A percentile compares a stretch with the other conserved stretches of the same genome.
phyloP scores from a whole-genome alignment of 257 asterid species.

The Salvia splendens region DNA sequence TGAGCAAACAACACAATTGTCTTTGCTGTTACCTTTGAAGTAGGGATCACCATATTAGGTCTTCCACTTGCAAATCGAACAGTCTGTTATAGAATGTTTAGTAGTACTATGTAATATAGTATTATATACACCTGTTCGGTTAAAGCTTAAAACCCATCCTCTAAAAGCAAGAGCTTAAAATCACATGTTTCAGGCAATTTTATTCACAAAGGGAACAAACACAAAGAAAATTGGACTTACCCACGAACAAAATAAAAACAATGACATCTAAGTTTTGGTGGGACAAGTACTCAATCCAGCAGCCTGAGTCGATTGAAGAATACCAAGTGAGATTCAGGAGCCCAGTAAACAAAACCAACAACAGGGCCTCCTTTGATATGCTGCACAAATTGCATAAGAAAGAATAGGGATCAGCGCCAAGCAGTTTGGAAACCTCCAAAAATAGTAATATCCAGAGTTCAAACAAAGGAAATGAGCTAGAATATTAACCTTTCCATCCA shows the following conservation, averaged over 20 bases:
- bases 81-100: not conserved
- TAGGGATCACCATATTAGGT: too few relatives aligned
- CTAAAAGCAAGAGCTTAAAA: too few relatives aligned
- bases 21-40: too few relatives aligned
- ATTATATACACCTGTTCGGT: too few relatives aligned
- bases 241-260: constrained; percentile 33
- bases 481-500: constrained; percentile 86
- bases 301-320: constrained; percentile 87
- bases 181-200: constrained; percentile 4
- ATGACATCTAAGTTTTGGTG: constrained; percentile 33
- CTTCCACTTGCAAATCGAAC: too few relatives aligned
- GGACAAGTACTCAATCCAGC: constrained; percentile 50
- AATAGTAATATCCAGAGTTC: constrained; percentile 4
- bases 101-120: too few relatives aligned
- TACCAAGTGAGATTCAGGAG: constrained; percentile 84
- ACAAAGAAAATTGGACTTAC: constrained; percentile 34
- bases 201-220: constrained; percentile 20
- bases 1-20: too few relatives aligned
- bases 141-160: too few relatives aligned
- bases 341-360: constrained; percentile 92
- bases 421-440: constrained; percentile 6
- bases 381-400: constrained; percentile 48
- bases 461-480: constrained; percentile 10
- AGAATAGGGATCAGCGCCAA: constrained; percentile 20
- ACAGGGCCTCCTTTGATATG: constrained; percentile 91